Conservation (phyloP, 805 yeast genomes). For the Brettanomyces sp. region DNA sequence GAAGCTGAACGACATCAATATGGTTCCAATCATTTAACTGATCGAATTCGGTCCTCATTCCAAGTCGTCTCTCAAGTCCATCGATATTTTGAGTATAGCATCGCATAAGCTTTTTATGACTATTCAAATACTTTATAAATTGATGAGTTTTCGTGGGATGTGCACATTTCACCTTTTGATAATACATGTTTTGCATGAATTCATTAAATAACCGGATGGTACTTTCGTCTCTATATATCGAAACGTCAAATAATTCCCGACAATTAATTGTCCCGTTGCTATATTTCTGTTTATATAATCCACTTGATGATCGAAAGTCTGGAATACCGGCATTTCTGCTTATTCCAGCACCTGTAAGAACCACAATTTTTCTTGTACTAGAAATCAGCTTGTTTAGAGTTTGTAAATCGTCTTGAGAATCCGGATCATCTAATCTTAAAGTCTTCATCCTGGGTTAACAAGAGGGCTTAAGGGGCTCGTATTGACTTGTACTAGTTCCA, state of each 20-base stretch:
- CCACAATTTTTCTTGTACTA: constrained; percentile 46
- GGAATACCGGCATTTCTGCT: constrained; percentile 97
- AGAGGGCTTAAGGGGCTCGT: too few species aligned
- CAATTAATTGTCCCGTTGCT: constrained; percentile 64
- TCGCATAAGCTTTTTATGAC: constrained; percentile 57
- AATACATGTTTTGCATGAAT: constrained; percentile 73
- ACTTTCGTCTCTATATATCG: constrained; percentile 60
- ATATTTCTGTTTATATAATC: constrained; percentile 65
- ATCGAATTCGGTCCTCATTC: constrained; percentile 53
- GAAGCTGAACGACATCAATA: constrained; percentile 77
- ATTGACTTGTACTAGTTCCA: too few species aligned
- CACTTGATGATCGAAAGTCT: constrained; percentile 79
- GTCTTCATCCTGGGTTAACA: constrained; percentile 13
- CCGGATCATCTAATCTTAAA: constrained; percentile 9
- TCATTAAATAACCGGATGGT: constrained; percentile 71
- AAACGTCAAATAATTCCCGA: constrained; percentile 83
- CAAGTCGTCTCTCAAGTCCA: constrained; percentile 64
- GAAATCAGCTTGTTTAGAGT: constrained; percentile 32
- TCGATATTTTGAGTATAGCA: constrained; percentile 96
- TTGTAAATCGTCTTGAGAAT: constrained; percentile 11
- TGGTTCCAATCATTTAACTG: constrained; percentile 48
- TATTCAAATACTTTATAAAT: constrained; percentile 54
- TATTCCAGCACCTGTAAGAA: constrained; percentile 92
- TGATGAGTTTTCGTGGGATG: constrained; percentile 77
- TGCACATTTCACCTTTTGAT: constrained; percentile 54